A percentile compares a stretch with the other conserved stretches of the same genome.
These are phyloP conservation scores for Citrus sinensis DNA, from an alignment of 345 rosid species.

Conservation along the genomic window DVS_A1.0 CM039168.1:28537501-28538000, in stretches of 20 bases:
- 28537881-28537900: background rate
- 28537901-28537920: too few relatives aligned
- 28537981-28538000: too few relatives aligned
- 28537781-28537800: too few relatives aligned
- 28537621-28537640: conserved; percentile 71
- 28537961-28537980: too few relatives aligned
- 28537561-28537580: background rate
- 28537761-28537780: too few relatives aligned
- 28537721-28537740: background rate
- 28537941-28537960: too few relatives aligned
- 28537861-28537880: background rate
- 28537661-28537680: conserved; percentile 17
- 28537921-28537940: too few relatives aligned
- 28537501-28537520: background rate
- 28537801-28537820: background rate
- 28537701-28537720: background rate
- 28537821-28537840: background rate
- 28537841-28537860: too few relatives aligned
- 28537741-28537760: background rate
- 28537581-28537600: background rate
- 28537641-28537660: conserved; percentile 37
- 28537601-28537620: conserved; percentile 65
- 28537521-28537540: background rate
- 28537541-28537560: too few relatives aligned
- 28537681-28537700: too few relatives aligned